A percentile compares a stretch with the other conserved stretches of the same genome.
phyloP scores from a whole-genome alignment of 208 protist species.

The Borovskyia barvae region DNA sequence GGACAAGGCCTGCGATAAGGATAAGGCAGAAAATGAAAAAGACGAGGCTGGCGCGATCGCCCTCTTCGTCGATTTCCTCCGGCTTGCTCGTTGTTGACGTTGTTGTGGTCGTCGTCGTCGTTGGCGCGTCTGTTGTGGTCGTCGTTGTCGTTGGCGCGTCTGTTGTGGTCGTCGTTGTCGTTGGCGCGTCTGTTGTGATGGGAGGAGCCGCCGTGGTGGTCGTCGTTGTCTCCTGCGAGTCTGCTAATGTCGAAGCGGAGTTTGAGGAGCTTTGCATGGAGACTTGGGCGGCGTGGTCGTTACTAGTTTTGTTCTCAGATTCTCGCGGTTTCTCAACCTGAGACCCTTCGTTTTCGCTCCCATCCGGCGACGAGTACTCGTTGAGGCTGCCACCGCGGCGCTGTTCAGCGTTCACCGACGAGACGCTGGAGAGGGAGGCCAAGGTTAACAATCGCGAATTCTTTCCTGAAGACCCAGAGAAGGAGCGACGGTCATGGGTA shows the following conservation, averaged over 20 bases:
- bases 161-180: neutral
- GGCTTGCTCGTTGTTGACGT: neutral
- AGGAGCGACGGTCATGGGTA: no score
- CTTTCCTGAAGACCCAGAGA: no score
- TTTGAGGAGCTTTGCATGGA: no score
- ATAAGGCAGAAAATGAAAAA: constrained; percentile 2
- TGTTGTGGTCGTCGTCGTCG: neutral
- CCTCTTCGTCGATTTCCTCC: neutral
- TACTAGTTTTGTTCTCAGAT: no score
- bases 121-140: neutral
- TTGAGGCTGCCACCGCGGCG: no score
- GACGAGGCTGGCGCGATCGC: neutral
- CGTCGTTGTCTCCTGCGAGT: neutral
- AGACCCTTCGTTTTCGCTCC: no score
- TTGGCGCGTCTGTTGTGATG: neutral
- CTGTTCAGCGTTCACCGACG: no score
- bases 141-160: neutral
- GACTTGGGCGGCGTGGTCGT: no score
- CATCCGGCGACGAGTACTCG: no score
- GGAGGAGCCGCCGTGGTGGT: neutral
- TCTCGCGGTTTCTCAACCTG: no score
- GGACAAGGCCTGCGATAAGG: neutral
- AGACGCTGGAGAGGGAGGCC: no score
- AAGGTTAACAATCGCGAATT: no score
- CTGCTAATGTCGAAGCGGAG: neutral